Evolutionary conservation across 208 protist genomes (phyloP).

Genomic region (Leishmania lainsoni): DNA sequence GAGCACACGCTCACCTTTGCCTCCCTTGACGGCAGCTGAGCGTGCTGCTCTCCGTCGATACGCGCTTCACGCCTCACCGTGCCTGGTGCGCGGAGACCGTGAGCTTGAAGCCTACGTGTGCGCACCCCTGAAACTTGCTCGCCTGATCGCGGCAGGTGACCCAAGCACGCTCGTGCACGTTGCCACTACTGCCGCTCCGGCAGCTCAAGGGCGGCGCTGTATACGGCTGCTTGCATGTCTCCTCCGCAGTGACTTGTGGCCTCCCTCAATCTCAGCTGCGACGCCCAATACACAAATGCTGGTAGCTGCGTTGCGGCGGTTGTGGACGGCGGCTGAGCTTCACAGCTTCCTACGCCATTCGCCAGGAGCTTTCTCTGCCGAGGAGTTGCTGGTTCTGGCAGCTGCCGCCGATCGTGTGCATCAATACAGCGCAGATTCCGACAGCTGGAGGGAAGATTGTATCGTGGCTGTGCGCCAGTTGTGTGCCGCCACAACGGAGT

Average conservation of each 20-base stretch:
- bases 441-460: background rate
- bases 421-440: background rate
- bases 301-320: constrained; percentile 7
- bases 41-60: constrained; percentile 18
- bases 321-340: constrained; percentile 20
- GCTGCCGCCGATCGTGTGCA: constrained; percentile 17
- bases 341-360: constrained; percentile 8
- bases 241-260: constrained; percentile 28
- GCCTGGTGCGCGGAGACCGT: constrained; percentile 18
- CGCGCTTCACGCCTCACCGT: constrained; percentile 16
- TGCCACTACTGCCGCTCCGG: constrained; percentile 12
- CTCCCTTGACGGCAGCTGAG: background rate
- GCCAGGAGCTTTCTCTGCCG: constrained; percentile 21
- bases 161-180: constrained; percentile 5
- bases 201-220: constrained; percentile 9
- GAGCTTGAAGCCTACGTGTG: constrained; percentile 17
- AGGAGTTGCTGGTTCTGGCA: constrained; percentile 33
- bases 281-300: constrained; percentile 5
- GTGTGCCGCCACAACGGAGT: background rate
- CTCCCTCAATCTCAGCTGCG: background rate
- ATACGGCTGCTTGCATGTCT: constrained; percentile 31
- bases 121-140: constrained; percentile 24
- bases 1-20: background rate
- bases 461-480: constrained; percentile 12
- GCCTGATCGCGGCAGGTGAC: constrained; percentile 5